Evolutionary conservation across 2,329 filamentous ascomycete species (phyloP), one percentile per base, ranked within the genome.

Genomic region (Aspergillus proliferans): DNA sequence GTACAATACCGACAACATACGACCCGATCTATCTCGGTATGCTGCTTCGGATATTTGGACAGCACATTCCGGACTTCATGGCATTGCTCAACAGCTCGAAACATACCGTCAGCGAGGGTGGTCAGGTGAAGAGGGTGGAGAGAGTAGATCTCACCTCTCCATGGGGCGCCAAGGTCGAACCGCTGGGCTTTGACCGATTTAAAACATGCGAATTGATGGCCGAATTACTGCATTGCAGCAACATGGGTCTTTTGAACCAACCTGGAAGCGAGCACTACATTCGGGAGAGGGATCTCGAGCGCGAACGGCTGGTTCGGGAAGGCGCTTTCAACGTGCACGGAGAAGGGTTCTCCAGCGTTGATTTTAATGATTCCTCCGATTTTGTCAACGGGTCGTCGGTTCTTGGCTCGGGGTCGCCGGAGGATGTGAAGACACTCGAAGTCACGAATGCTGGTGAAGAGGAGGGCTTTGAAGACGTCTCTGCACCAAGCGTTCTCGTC

Each of bases 151-250:
- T 96, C 34, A 86, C 84, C 59, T 92, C 90, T 2, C 93, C 93
- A 0, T 98, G 95, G 75, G 91, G 91, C 46, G 82, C 85, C 42
- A 88, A 86, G 67, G 91, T 98, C 46, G 90, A 97, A 68, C 92
- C 93, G 3, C 79, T 98, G 8, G 93, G 93, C 2, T 98, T 98
- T 64, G 93, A 98, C 70, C 81, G 93, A 18, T 98, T 98, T 77
- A 98, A 98, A 76, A 97, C 93, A 0, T 98, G 93, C 69, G 93
- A 98, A 71, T 77, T 98, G 51, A 97, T 98, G 93, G 93, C 93
- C 1, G 93, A 98, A 70, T 76, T 98, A 41, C 74, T 98, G 36
- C 93, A 98, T 69, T 98, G 93, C 71, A 97, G 92, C 68, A 98
- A 98, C 66, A 98, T 98, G 93, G 91, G 88, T 5, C 76, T 98